Base-by-base conservation (phyloP, 441 rosid species). In the Gossypium davidsonii region DNA sequence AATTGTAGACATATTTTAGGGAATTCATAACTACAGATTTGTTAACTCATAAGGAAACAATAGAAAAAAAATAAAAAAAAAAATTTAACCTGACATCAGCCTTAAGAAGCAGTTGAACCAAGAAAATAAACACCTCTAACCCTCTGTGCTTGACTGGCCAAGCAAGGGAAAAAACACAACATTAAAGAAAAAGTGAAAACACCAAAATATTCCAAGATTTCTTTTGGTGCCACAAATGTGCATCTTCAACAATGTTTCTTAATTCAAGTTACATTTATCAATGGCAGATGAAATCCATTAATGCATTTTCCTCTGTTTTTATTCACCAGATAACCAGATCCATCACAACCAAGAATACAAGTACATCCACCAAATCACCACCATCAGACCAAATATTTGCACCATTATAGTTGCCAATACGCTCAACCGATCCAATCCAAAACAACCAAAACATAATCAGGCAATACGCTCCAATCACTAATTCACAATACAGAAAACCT, bases 361-460 rank as follows among this genome's bases (percentile, higher is more conserved):
- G 64, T 39, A 59, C 39, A 18, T 26, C 17, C 66, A 60, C 2
- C 25, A 20, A 17, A 20, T 11, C 5, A 20, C 53, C 53, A 5
- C 17, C 12, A 65, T 65, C 70, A 20, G 11, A 65, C 9, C 12
- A 66, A 25, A 67, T n/a, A 25, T 25, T 14, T 48, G 58, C 23
- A 7, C 25, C 31, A 25, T 2, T 25, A 67, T 48, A 25, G 18
- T 25, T 25, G 42, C 14, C 42, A 25, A 34, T 23, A 12, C 14
- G 8, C 12, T 42, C 56, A n/a, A 61, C 44, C 66, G 18, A 34
- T 34, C 25, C 25, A 15, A 61, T 61, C 67, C 21, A 61, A 15
- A 59, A 59, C 28, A 63, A 44, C 53, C 70, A 5, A 65, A 65
- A 65, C 18, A 20, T 65, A 65, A 21, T 64, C 28, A 64, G 31